Evolutionary conservation across 345 rosid species (phyloP).

Genomic region (Moricandia moricandioides): DNA sequence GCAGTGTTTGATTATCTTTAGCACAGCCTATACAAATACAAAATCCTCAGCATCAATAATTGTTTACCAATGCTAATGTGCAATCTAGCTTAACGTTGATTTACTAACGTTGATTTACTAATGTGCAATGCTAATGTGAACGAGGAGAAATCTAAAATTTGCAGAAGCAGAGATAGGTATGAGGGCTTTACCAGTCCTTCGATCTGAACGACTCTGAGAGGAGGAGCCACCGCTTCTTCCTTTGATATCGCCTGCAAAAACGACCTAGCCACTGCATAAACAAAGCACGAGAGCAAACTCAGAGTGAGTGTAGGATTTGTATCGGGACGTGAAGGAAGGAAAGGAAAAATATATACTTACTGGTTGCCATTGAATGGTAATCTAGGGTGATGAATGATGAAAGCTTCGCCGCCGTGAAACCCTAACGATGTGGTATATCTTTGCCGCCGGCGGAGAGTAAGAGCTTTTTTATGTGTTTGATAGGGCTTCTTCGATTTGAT

Average conservation of each 20-base stretch:
- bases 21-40: slow-evolving; percentile 52
- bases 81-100: not conserved
- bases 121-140: too few species aligned
- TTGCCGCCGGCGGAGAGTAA: slow-evolving; percentile 30
- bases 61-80: not conserved
- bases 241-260: slow-evolving; percentile 80
- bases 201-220: slow-evolving; percentile 96
- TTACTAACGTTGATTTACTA: too few species aligned
- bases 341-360: not conserved
- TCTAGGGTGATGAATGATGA: not conserved
- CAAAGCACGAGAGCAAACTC: not conserved
- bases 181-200: slow-evolving; percentile 72
- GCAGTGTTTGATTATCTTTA: slow-evolving; percentile 97
- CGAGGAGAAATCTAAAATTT: too few species aligned
- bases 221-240: slow-evolving; percentile 79
- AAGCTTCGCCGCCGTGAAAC: slow-evolving; percentile 31
- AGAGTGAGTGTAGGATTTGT: not conserved
- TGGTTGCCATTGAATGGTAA: slow-evolving; percentile 33
- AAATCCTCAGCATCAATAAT: not conserved
- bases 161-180: not conserved
- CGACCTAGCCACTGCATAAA: slow-evolving; percentile 55
- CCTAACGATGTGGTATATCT: not conserved
- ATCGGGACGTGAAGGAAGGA: not conserved
- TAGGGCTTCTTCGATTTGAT: slow-evolving; percentile 21
- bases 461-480: slow-evolving; percentile 10